Percentiles rank a stretch among this genome's conserved stretches.
phyloP scores from a whole-genome alignment of 2,329 filamentous ascomycete genomes.

The Epichloe sylvatica region DNA sequence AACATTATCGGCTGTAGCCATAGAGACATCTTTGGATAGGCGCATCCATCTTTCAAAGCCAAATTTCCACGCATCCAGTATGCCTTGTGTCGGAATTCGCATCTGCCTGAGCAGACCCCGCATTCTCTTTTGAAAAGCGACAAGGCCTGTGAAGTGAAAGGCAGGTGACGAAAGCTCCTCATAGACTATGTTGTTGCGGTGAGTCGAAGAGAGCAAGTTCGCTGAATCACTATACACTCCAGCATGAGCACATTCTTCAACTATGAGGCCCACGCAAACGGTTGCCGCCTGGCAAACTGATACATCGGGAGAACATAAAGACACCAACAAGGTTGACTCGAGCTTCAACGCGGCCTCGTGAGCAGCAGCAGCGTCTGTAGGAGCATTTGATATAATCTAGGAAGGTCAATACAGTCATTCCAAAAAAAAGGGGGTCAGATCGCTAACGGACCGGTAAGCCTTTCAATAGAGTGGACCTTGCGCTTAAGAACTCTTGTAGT shows the following conservation, averaged over 20 bases:
- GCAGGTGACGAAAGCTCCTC: conserved; percentile 47
- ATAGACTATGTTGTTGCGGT: conserved; percentile 48
- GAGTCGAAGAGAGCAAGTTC: conserved; percentile 36
- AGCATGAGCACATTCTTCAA: conserved; percentile 44
- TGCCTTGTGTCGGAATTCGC: conserved; percentile 50
- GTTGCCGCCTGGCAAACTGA: conserved; percentile 52
- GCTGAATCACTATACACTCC: conserved; percentile 35
- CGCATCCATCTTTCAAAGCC: conserved; percentile 53
- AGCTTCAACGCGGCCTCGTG: conserved; percentile 38
- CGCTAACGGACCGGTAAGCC: conserved; percentile 30
- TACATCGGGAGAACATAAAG: conserved; percentile 51
- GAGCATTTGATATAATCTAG: conserved; percentile 40
- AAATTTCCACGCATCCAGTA: conserved; percentile 52
- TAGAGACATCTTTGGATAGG: conserved; percentile 48
- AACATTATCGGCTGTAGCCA: conserved; percentile 33
- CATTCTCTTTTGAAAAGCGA: conserved; percentile 55
- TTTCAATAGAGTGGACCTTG: conserved; percentile 37
- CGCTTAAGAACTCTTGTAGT: conserved; percentile 43
- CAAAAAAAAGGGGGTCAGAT: neutral
- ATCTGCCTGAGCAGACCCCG: conserved; percentile 45
- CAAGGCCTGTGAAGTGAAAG: conserved; percentile 53
- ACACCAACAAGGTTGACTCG: conserved; percentile 49
- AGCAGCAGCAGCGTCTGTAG: conserved; percentile 41
- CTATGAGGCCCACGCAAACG: conserved; percentile 44
- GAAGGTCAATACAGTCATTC: conserved; percentile 6